Percentiles rank a stretch among this genome's conserved stretches.
phyloP scores from a whole-genome alignment of 805 yeast genomes.

The Teunomyces tritomae region DNA sequence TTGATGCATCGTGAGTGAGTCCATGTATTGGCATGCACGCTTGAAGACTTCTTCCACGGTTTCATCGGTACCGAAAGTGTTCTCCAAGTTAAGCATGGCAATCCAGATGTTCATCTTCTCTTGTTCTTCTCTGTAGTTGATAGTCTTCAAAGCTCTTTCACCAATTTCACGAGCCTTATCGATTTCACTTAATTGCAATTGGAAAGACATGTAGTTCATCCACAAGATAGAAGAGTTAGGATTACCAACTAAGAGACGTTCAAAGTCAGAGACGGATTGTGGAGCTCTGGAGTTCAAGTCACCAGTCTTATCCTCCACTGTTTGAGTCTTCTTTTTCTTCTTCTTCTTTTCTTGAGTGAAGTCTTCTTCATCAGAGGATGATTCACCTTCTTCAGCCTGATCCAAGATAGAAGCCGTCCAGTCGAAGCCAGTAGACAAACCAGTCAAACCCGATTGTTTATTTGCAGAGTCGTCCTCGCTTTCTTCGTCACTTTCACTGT shows the following conservation, averaged over 20 bases:
- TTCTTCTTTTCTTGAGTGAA: constrained; percentile 52
- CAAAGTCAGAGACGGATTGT: constrained; percentile 88
- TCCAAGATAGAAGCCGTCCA: constrained; percentile 93
- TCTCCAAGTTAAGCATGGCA: constrained; percentile 90
- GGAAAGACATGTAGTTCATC: constrained; percentile 99
- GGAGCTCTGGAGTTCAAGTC: constrained; percentile 84
- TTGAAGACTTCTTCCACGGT: constrained; percentile 76
- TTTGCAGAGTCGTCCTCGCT: constrained; percentile 19
- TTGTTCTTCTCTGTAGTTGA: constrained; percentile 85
- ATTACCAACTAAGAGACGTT: constrained; percentile 84
- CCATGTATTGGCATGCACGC: constrained; percentile 89
- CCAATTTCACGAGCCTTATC: constrained; percentile 94
- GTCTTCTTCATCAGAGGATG: constrained; percentile 54
- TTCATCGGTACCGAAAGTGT: constrained; percentile 86
- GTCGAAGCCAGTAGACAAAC: constrained; percentile 86
- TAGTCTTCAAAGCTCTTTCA: constrained; percentile 86
- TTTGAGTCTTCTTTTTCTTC: constrained; percentile 45
- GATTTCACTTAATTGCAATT: constrained; percentile 86
- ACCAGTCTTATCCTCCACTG: constrained; percentile 77
- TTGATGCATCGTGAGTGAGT: constrained; percentile 75
- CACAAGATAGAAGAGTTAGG: constrained; percentile 92
- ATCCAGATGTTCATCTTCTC: constrained; percentile 96
- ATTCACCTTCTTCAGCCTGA: constrained; percentile 62
- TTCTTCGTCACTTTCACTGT: constrained; percentile 15
- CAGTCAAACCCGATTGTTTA: constrained; percentile 35